Evolutionary conservation across 148 eudicot species (phyloP).

Genomic region (Limonium bicolor): DNA sequence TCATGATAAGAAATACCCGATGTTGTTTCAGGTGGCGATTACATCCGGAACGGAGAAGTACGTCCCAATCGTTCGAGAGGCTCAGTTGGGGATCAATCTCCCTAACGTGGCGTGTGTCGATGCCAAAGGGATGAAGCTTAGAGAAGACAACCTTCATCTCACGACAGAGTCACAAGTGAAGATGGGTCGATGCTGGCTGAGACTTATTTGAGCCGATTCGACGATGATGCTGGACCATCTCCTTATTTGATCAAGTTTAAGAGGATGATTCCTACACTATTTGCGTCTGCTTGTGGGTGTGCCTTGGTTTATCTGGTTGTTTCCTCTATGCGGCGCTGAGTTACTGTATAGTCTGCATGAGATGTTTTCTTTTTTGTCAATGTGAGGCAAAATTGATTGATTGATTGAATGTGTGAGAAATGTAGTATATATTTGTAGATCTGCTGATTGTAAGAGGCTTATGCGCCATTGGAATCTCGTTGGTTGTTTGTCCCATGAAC

Average conservation of each 20-base stretch:
- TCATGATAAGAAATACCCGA: too few relatives aligned
- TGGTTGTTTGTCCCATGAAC: too few relatives aligned
- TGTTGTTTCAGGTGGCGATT: conserved; percentile 48
- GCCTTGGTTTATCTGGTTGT: conserved; percentile 5
- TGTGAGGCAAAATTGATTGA: too few relatives aligned
- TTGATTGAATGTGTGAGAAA: too few relatives aligned
- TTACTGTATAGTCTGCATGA: too few relatives aligned
- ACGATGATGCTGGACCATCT: neutral
- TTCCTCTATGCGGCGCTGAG: neutral
- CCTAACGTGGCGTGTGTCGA: conserved; percentile 72
- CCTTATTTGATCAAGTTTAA: neutral
- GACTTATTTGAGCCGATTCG: conserved; percentile 51
- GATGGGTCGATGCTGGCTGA: conserved; percentile 58
- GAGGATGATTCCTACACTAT: neutral
- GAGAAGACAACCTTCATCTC: conserved; percentile 54
- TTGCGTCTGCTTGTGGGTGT: conserved; percentile 1
- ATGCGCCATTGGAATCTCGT: too few relatives aligned
- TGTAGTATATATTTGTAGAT: too few relatives aligned
- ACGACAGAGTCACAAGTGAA: conserved; percentile 61
- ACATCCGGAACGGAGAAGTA: conserved; percentile 56
- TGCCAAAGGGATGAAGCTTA: conserved; percentile 64
- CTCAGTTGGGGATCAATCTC: conserved; percentile 47
- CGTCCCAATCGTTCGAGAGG: conserved; percentile 44
- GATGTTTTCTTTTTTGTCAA: too few relatives aligned
- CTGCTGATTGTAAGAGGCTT: too few relatives aligned